A percentile compares a stretch with the other conserved stretches of the same genome.
These are phyloP conservation scores for Trichoderma pleuroti DNA, from an alignment of 2,329 filamentous ascomycete genomes.

Conservation along the genomic window DNA sequence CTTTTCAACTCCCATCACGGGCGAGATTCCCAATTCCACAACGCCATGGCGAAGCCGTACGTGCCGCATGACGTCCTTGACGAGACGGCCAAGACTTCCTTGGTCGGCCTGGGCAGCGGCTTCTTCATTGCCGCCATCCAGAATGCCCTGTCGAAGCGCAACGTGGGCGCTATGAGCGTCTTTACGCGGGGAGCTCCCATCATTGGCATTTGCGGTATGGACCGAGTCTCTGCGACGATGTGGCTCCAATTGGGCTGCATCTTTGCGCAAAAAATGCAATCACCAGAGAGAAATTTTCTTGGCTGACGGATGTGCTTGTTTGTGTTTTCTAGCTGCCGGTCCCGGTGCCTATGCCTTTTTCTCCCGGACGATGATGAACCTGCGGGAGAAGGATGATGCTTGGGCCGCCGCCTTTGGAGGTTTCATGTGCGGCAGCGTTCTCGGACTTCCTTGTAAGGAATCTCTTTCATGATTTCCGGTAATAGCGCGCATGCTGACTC, in stretches of 20 bases:
- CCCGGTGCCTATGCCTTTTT: slow-evolving; percentile 77
- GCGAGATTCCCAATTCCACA: slow-evolving; percentile 17
- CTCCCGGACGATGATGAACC: slow-evolving; percentile 72
- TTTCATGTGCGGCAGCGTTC: slow-evolving; percentile 67
- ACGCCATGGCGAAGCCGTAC: slow-evolving; percentile 47
- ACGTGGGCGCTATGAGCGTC: slow-evolving; percentile 75
- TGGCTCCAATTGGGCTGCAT: not conserved
- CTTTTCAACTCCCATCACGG: slow-evolving; percentile 16
- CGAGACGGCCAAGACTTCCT: slow-evolving; percentile 59
- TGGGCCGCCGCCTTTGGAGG: slow-evolving; percentile 73
- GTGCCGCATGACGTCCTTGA: slow-evolving; percentile 73
- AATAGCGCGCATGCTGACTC: not conserved
- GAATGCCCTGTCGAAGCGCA: slow-evolving; percentile 80
- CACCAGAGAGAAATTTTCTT: not conserved
- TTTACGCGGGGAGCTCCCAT: slow-evolving; percentile 75
- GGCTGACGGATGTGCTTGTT: not conserved
- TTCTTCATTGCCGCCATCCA: slow-evolving; percentile 73
- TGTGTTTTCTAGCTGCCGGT: slow-evolving; percentile 45
- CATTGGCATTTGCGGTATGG: slow-evolving; percentile 50
- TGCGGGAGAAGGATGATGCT: slow-evolving; percentile 78
- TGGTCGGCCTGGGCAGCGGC: slow-evolving; percentile 65
- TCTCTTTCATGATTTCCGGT: not conserved
- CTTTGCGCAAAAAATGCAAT: too few relatives aligned
- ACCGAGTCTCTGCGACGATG: not conserved
- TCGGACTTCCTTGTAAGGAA: slow-evolving; percentile 68